phyloP scores from a whole-genome alignment of 352 stramenopile species.

The Globisporangium orthogonon region DNA sequence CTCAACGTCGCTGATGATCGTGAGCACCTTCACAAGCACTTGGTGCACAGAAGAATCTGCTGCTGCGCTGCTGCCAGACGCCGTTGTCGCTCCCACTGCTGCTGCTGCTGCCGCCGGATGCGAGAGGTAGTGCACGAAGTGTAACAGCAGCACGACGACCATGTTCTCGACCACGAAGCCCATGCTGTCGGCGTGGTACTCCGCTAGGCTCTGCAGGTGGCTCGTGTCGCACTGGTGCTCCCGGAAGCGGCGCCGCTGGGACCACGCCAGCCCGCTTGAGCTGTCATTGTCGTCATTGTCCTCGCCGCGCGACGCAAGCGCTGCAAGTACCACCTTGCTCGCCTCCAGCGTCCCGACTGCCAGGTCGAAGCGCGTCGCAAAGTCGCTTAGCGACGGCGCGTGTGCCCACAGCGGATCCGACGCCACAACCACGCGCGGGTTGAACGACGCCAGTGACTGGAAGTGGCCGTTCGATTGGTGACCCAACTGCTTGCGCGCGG shows the following conservation, averaged over 20 bases:
- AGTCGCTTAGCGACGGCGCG: slow-evolving; percentile 53
- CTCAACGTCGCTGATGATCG: slow-evolving; percentile 55
- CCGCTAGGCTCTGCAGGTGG: slow-evolving; percentile 47
- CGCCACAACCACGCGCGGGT: slow-evolving; percentile 44
- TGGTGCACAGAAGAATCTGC: slow-evolving; percentile 32
- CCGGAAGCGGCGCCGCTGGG: slow-evolving; percentile 11
- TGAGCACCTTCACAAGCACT: slow-evolving; percentile 63
- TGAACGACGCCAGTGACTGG: slow-evolving; percentile 22
- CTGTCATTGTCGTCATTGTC: slow-evolving; percentile 1
- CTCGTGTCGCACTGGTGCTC: slow-evolving; percentile 33
- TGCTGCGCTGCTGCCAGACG: not conserved
- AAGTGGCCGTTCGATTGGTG: slow-evolving; percentile 21
- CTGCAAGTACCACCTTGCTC: slow-evolving; percentile 33
- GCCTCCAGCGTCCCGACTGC: slow-evolving; percentile 39
- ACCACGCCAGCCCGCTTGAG: not conserved
- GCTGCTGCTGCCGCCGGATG: slow-evolving; percentile 8
- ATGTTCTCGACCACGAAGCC: slow-evolving; percentile 77
- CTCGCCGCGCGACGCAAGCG: slow-evolving; percentile 15
- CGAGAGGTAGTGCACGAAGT: slow-evolving; percentile 59
- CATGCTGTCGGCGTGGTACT: slow-evolving; percentile 74
- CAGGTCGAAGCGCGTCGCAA: slow-evolving; percentile 48
- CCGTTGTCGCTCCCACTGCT: not conserved
- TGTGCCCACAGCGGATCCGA: slow-evolving; percentile 58
- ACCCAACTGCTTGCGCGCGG: slow-evolving; percentile 25
- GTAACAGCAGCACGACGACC: slow-evolving; percentile 56